Evolutionary conservation across 208 protist species (phyloP), one percentile per base, ranked within the genome.

Genomic region (Giardia duodenalis): DNA sequence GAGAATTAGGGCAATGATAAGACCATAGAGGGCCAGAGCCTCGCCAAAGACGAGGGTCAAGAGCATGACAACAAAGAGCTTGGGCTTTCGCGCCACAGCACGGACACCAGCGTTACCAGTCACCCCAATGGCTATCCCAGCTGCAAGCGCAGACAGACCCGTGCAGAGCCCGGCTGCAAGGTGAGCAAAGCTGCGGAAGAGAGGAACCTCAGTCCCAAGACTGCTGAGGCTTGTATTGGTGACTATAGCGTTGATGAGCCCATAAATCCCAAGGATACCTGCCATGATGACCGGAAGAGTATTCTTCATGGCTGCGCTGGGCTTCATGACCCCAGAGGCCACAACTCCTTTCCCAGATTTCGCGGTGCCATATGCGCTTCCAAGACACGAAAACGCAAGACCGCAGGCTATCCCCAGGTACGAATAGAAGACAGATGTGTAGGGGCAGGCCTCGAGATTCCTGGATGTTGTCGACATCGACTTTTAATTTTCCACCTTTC

Each of bases 31-130:
- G 92, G 97, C 98, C 10, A 99, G 96, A 92, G 98, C 98, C 96
- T 99, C 98, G 42, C 97, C 98, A 95, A 99, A 99, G 97, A 99
- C 99, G 44, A 99, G 96, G 95, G 99, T 99, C 86, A 99, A 96
- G 95, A 99, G 98, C 98, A 99, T 99, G 89, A 96, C 97, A 67
- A 99, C 97, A 95, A 98, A 99, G 43, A 99, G 96, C 94, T 97
- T 97, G 92, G 97, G 97, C 95, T 99, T 97, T 94, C 95, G 94
- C 0, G 95, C 96, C 46, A 94, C 95, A 44, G 96, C 96, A 86
- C 96, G 92, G 22, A 97, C 96, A 95, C 97, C 97, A 93, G 98
- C 96, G 94, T 99, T 98, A 94, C 98, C 98, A 89, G 98, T 97
- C 95, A 99, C 98, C 90, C 98, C 98, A 95, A 99, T 99, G 87